phyloP scores from a whole-genome alignment of 306 rosid genomes.

The Acacia melanoxylon region DNA sequence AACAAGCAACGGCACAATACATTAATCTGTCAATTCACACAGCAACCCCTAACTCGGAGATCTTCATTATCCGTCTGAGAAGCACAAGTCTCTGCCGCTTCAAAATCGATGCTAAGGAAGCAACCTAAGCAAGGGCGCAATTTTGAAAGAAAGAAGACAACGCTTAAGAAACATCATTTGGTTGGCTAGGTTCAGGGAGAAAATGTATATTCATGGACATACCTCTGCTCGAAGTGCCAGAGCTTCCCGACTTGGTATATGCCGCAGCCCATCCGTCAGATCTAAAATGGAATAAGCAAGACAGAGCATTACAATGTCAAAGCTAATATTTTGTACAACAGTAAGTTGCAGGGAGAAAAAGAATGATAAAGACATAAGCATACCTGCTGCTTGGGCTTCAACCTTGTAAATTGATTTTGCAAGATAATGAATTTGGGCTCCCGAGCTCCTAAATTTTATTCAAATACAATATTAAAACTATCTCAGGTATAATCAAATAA shows the following conservation, averaged over 20 bases:
- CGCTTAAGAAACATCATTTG: conserved; percentile 2
- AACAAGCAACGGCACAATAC: conserved; percentile 20
- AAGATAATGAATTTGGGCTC: conserved; percentile 65
- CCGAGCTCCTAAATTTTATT: conserved; percentile 59
- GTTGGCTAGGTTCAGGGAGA: conserved; percentile 5
- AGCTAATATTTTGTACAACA: background rate
- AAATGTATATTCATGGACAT: conserved; percentile 30
- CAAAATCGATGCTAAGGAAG: conserved; percentile 61
- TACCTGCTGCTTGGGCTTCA: conserved; percentile 77
- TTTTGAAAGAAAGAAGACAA: conserved; percentile 25
- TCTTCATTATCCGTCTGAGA: conserved; percentile 66
- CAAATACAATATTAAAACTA: conserved; percentile 18
- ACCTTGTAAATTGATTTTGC: conserved; percentile 63
- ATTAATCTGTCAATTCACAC: conserved; percentile 38
- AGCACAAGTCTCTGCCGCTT: conserved; percentile 57
- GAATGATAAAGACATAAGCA: background rate
- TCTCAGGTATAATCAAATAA: conserved; percentile 23
- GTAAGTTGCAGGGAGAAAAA: background rate
- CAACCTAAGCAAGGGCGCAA: conserved; percentile 51
- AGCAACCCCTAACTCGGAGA: conserved; percentile 73
- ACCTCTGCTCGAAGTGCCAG: conserved; percentile 88
- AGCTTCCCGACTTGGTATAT: conserved; percentile 72
- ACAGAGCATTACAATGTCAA: conserved; percentile 16
- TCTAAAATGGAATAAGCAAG: conserved; percentile 42
- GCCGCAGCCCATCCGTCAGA: conserved; percentile 79